Percentiles rank a stretch among this genome's conserved stretches.
Conservation (phyloP, 768 basidiomycete genomes). For the Gelatoporia subvermispora region DNA sequence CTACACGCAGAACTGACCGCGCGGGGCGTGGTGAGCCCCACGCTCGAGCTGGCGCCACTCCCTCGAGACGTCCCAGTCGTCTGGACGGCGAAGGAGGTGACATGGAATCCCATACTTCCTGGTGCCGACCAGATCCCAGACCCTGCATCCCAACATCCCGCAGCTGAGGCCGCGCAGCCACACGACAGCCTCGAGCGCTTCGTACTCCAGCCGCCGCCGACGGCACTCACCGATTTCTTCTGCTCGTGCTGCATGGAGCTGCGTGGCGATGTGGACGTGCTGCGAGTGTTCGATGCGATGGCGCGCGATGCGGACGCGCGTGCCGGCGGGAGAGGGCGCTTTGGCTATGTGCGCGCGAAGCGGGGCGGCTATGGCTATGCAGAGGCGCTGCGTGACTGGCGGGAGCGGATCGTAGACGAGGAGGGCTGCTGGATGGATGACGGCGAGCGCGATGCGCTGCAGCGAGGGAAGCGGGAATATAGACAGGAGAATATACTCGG, state of each 20-base stretch:
- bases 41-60: conserved; percentile 6
- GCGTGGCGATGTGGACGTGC: conserved; percentile 15
- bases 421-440: conserved; percentile 7
- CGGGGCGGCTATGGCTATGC: conserved; percentile 12
- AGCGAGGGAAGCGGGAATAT: too few relatives aligned
- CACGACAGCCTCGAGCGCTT: conserved; percentile 7
- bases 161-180: too few relatives aligned
- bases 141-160: too few relatives aligned
- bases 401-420: conserved; percentile 6
- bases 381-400: conserved; percentile 16
- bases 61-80: not conserved
- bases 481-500: too few relatives aligned
- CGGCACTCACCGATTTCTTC: conserved; percentile 11
- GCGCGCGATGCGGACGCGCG: conserved; percentile 8
- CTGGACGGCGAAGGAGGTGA: not conserved
- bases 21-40: conserved; percentile 4
- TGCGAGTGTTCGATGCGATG: conserved; percentile 16
- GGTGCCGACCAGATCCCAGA: too few relatives aligned
- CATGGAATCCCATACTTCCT: conserved; percentile 9
- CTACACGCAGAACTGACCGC: conserved; percentile 16
- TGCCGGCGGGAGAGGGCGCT: conserved; percentile 4
- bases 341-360: conserved; percentile 10
- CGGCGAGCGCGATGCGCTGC: too few relatives aligned
- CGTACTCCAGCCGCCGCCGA: conserved; percentile 17
- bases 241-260: conserved; percentile 21